These are phyloP conservation scores for Pseudonitzschia pungens DNA, from an alignment of 108 stramenopile genomes.

Conservation along the genomic window DNA sequence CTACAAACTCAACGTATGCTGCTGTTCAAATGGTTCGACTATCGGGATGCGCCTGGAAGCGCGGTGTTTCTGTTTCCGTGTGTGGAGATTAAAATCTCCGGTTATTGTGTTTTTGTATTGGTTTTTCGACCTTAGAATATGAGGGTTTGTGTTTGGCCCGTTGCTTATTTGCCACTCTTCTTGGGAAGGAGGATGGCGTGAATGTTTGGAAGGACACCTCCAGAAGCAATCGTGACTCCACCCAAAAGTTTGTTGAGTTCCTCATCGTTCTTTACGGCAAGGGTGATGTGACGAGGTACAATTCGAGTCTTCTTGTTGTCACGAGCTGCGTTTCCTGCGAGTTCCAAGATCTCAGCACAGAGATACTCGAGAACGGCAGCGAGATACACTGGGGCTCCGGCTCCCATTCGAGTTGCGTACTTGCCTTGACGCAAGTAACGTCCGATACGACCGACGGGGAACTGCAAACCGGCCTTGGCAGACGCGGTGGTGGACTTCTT, in stretches of 20 bases:
- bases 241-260: slow-evolving; percentile 94
- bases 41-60: no score
- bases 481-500: slow-evolving; percentile 85
- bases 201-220: slow-evolving; percentile 97
- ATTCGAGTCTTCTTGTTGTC: slow-evolving; percentile 97
- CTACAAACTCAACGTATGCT: no score
- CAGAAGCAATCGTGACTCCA: slow-evolving; percentile 92
- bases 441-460: slow-evolving; percentile 94
- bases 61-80: slow-evolving; percentile 1
- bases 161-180: slow-evolving; percentile 54
- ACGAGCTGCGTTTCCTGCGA: slow-evolving; percentile 95
- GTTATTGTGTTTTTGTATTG: slow-evolving; percentile 10
- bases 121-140: not conserved
- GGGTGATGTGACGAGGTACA: slow-evolving; percentile 92
- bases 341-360: slow-evolving; percentile 92
- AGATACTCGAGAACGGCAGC: slow-evolving; percentile 95
- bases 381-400: slow-evolving; percentile 94
- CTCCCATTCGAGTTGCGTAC: slow-evolving; percentile 92
- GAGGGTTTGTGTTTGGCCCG: not conserved
- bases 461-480: slow-evolving; percentile 95
- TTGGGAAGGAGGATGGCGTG: slow-evolving; percentile 95
- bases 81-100: slow-evolving; percentile 32
- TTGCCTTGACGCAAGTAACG: slow-evolving; percentile 95
- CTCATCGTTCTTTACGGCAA: slow-evolving; percentile 95
- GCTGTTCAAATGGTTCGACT: no score